phyloP scores from a whole-genome alignment of 2,329 filamentous ascomycete genomes.

The Parasarocladium wereldwijsianum region DNA sequence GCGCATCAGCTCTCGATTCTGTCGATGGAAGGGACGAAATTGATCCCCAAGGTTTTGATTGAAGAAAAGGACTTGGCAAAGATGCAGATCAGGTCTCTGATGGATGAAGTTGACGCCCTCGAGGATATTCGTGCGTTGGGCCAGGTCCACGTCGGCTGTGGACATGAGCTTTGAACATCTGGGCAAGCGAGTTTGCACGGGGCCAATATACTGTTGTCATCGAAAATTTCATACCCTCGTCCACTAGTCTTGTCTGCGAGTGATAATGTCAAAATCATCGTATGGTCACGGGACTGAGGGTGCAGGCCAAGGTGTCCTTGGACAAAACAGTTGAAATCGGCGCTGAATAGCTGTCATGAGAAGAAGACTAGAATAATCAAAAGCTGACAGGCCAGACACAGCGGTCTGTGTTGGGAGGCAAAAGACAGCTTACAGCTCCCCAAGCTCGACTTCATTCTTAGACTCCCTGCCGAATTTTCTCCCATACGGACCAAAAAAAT shows the following conservation, averaged over 20 bases:
- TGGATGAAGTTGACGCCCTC: conserved; percentile 11
- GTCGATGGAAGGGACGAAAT: conserved; percentile 10
- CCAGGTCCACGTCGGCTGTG: conserved; percentile 19
- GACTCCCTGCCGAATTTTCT: conserved; percentile 17
- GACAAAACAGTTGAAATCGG: no score
- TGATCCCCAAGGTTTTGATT: conserved; percentile 13
- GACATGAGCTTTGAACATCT: conserved; percentile 13
- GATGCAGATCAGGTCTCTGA: conserved; percentile 7
- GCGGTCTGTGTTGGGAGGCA: no score
- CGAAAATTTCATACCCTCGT: no score
- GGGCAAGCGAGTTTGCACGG: neutral
- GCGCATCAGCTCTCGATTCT: conserved; percentile 25
- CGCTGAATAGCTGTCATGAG: no score
- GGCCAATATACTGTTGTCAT: no score
- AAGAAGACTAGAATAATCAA: no score
- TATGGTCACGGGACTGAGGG: no score
- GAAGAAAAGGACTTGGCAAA: conserved; percentile 8
- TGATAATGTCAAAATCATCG: no score
- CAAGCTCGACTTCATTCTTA: no score
- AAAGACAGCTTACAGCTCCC: conserved; percentile 29
- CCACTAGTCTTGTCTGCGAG: no score
- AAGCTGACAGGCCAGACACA: no score
- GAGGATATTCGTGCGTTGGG: conserved; percentile 19
- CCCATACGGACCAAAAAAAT: conserved; percentile 46
- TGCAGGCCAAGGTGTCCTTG: no score